Base-by-base conservation (phyloP, 2,329 filamentous ascomycete genomes). In the Exophiala phaeomuriformis region DNA sequence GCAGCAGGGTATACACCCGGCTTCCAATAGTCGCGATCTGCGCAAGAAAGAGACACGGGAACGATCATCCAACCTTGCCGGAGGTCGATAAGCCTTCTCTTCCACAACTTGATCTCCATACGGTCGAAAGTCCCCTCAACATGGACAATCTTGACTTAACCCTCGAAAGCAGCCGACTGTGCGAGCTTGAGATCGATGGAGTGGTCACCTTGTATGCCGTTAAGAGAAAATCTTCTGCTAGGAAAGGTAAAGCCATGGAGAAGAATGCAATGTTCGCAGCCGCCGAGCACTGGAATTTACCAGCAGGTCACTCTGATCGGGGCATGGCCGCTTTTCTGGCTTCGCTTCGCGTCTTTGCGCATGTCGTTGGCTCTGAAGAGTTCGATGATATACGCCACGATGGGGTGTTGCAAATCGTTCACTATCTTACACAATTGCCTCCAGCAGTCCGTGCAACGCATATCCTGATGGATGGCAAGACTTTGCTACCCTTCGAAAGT, bases 311-410 rank as follows among this genome's bases (percentile, higher is more conserved):
- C 27, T 65, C 64, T 1, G 58, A 66, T 4, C 66, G 68, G 32
- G 68, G 67, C 27, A 61, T 65, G 3, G 65, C 68, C 5, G 67
- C 68, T 51, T 63, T 69, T 31, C 60, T 71, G 2, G 68, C 68
- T 6, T 65, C 67, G 2, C 55, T 70, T 28, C 61, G 68, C 19
- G 63, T 70, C 3, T 68, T 69, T 42, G 49, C 60, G 5, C 42
- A 63, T 32, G 58, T 62, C 8, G 52, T 60, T 31, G 53, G 37
- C 30, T 27, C 51, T 10, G 41, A 55, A 42, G 52, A 60, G 12
- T 54, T 57, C 55, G 61, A 63, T 51, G 36, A 59, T 47, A 29
- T 49, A 54, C 31, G 56, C 60, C 53, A 67, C 61, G 58, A 70
- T 52, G 62, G 62, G 5, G 45, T 70, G 1, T 58, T 70, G 5